Base-by-base conservation (phyloP, 228 moss, liverwort and hornwort genomes). In the Sphagnum magellanicum region DNA sequence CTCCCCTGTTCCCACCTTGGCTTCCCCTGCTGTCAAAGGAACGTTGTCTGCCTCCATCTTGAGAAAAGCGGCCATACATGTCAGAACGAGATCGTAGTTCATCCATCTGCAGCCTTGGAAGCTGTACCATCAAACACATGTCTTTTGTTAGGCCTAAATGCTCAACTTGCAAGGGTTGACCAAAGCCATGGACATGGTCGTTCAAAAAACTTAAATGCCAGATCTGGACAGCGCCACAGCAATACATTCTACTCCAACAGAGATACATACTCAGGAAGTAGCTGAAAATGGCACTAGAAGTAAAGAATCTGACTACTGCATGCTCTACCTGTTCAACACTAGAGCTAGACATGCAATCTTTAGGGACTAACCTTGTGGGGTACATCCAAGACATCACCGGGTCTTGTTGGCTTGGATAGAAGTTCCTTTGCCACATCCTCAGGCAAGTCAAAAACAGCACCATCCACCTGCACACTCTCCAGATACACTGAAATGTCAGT, bases 361-460 rank as follows among this genome's bases (percentile, higher is more conserved):
- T 32, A 32, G 32, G 32, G 32, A 63, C 64, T 64, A 77, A 84
- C 84, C 81, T 80, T 78, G 59, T 85, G 82, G 6, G 91, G 91
- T 14, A 88, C 71, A 68, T 97, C 97, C 8, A 97, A 69, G 13
- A 87, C 69, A 67, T 90, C 85, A 67, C 85, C 91, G 46, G 84
- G 72, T 48, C 64, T 65, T 8, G 75, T 77, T 6, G 90, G 72
- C 68, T 79, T 79, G 47, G 71, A 52, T 49, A 93, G 71, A 17
- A 97, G 63, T 55, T 88, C 90, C 73, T 84, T 93, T 3, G 90
- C 90, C 57, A 93, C 71, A 52, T 91, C 79, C 60, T 91, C 88
- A 49, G 93, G 93, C 73, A 97, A 73, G 73, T 97, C 97, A 69
- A 97, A 97, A 14, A 97, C 91, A 16, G 97, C 97, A 64, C 97